These are phyloP conservation scores for Astrocystis sublimbata DNA, from an alignment of 495 filamentous ascomycete genomes.

Conservation along the genomic window DNA sequence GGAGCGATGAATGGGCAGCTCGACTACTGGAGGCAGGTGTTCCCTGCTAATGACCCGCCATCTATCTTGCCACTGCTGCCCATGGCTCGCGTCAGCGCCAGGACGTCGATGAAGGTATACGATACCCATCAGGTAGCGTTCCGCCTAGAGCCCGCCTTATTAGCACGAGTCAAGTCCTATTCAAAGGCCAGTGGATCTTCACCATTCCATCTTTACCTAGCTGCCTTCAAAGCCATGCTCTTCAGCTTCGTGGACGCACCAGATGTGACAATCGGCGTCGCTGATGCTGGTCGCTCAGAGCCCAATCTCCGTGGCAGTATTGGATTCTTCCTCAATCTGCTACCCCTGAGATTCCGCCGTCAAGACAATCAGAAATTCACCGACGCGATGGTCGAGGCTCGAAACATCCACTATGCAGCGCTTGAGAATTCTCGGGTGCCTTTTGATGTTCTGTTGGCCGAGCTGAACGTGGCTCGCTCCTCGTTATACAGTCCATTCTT, in stretches of 20 bases:
- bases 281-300: constrained; percentile 37
- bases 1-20: constrained; percentile 21
- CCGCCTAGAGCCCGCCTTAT: background rate
- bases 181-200: constrained; percentile 15
- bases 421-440: constrained; percentile 31
- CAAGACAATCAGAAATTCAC: constrained; percentile 10
- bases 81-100: background rate
- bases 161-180: constrained; percentile 4
- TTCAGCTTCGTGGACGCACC: constrained; percentile 17
- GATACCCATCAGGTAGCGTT: constrained; percentile 1
- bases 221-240: constrained; percentile 26
- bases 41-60: constrained; percentile 1
- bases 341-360: constrained; percentile 43
- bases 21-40: constrained; percentile 42
- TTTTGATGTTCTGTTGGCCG: constrained; percentile 34
- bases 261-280: constrained; percentile 35
- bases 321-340: constrained; percentile 50
- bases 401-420: constrained; percentile 14
- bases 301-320: constrained; percentile 32
- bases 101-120: background rate
- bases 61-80: constrained; percentile 5
- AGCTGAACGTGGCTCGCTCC: constrained; percentile 22
- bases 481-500: constrained; percentile 23
- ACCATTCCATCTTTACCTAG: constrained; percentile 36
- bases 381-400: constrained; percentile 13